Evolutionary conservation across 192 early-diverging fungal species (phyloP).

Genomic region (Kickxella alabastrina): DNA sequence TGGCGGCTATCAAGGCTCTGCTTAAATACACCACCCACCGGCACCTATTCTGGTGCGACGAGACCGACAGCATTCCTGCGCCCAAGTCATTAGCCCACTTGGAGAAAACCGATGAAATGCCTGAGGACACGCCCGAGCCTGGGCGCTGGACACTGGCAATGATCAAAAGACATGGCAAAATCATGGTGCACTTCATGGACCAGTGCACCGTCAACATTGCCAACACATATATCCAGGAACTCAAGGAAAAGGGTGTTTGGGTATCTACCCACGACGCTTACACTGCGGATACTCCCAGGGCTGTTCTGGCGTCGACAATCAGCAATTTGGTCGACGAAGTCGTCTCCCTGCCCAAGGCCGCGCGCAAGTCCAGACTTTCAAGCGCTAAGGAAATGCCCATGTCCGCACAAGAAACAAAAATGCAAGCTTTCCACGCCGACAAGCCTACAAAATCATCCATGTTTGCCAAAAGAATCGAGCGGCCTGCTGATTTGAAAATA

Average conservation of each 20-base stretch:
- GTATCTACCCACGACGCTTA: not conserved
- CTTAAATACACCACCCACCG: conserved; percentile 26
- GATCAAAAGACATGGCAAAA: conserved; percentile 27
- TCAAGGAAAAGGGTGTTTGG: conserved; percentile 1
- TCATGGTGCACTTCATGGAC: conserved; percentile 39
- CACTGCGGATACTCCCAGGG: not conserved
- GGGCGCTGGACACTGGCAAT: conserved; percentile 44
- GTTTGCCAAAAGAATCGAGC: not conserved
- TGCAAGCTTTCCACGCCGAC: no score
- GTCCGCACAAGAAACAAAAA: no score
- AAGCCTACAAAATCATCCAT: not conserved
- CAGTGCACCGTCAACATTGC: conserved; percentile 26
- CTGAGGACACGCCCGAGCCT: conserved; percentile 38
- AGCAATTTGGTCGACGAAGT: conserved; percentile 20
- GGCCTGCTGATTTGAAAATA: not conserved
- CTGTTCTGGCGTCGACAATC: conserved; percentile 1
- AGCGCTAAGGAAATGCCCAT: not conserved
- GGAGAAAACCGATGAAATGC: not conserved
- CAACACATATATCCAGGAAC: conserved; percentile 20
- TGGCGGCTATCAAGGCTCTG: conserved; percentile 33
- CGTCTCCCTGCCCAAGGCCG: conserved; percentile 13
- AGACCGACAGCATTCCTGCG: conserved; percentile 4
- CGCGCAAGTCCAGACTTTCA: conserved; percentile 1
- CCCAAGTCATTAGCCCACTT: no score
- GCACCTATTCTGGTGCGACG: conserved; percentile 14